These are phyloP conservation scores for Tulasnella sp. DNA, from an alignment of 768 basidiomycete genomes.

Conservation along the genomic window DNA sequence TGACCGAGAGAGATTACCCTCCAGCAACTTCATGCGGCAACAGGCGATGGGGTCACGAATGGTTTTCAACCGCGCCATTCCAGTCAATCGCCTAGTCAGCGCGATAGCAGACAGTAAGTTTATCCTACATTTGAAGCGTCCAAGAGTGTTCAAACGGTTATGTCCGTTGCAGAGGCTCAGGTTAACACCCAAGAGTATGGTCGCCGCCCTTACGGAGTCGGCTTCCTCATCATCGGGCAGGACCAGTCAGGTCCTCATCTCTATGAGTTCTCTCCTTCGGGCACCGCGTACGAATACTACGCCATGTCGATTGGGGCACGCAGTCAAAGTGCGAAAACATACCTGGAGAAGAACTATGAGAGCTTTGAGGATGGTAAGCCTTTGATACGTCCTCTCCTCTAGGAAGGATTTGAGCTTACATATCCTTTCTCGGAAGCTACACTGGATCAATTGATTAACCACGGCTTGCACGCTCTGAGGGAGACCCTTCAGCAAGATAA, in stretches of 20 bases:
- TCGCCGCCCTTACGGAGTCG: conserved; percentile 93
- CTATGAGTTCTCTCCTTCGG: conserved; percentile 96
- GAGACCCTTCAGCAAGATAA: conserved; percentile 99
- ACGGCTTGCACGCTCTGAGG: conserved; percentile 88
- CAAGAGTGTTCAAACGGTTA: not conserved
- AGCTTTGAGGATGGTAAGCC: conserved; percentile 75
- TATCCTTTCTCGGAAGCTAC: conserved; percentile 43
- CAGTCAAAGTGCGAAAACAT: conserved; percentile 97
- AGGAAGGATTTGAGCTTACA: not conserved
- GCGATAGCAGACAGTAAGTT: conserved; percentile 89
- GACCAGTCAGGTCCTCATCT: conserved; percentile 97
- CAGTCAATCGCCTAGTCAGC: conserved; percentile 87
- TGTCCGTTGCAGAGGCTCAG: conserved; percentile 68
- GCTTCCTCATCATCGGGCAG: conserved; percentile 93
- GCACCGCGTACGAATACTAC: conserved; percentile 94
- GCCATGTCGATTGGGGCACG: conserved; percentile 98
- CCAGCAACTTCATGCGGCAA: conserved; percentile 97
- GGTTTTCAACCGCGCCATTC: conserved; percentile 91
- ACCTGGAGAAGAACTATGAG: conserved; percentile 90
- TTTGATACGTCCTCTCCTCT: not conserved
- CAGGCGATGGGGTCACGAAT: conserved; percentile 94
- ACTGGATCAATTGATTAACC: conserved; percentile 80
- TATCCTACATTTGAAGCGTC: not conserved
- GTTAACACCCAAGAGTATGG: conserved; percentile 99
- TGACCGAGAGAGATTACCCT: not conserved